Evolutionary conservation across 2,329 filamentous ascomycete genomes (phyloP).

Genomic region (Stenocarpella maydis): DNA sequence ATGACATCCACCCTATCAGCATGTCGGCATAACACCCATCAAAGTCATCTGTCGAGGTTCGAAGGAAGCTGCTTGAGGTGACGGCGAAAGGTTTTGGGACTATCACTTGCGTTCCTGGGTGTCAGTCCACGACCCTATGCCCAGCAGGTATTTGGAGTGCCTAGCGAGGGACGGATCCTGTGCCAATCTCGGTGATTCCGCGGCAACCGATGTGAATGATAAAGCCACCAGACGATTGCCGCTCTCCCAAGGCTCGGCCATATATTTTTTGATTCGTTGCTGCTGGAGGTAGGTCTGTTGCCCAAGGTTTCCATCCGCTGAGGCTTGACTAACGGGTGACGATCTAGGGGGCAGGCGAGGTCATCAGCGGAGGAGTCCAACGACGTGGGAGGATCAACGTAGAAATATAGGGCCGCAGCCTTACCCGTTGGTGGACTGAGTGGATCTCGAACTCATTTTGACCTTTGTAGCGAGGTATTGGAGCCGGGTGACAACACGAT

Average conservation of each 20-base stretch:
- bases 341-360: background rate
- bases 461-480: background rate
- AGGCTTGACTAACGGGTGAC: background rate
- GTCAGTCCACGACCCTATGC: no score
- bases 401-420: no score
- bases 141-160: no score
- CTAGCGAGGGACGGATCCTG: no score
- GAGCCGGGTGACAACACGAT: no score
- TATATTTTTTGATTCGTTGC: background rate
- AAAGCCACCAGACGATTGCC: background rate
- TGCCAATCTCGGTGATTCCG: background rate
- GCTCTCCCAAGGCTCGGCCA: background rate
- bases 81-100: no score
- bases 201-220: background rate
- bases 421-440: background rate
- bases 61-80: no score
- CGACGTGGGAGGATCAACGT: rapidly evolving
- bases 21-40: no score
- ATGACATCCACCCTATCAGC: no score
- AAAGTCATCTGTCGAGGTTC: no score
- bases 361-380: background rate
- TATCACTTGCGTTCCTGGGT: no score
- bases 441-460: background rate
- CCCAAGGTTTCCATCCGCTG: background rate
- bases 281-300: background rate